Evolutionary conservation across 805 yeast species (phyloP), one percentile per base, ranked within the genome.

Genomic region (Candida suzukii): DNA sequence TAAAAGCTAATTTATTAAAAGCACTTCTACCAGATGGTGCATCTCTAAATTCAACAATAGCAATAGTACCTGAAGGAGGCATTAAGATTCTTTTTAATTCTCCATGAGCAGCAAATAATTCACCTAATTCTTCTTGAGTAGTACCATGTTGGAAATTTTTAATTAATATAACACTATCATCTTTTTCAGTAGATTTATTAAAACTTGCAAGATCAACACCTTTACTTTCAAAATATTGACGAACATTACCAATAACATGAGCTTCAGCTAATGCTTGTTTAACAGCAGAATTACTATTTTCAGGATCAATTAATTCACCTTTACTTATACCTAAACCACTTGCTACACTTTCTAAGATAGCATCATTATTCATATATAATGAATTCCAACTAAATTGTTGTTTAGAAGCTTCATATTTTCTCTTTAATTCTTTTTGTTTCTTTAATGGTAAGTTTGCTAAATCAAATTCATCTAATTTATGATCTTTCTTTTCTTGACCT

Each of bases 191-290:
- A 45, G 67, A 71, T 45, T 73, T 71, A 46, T 71, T 69, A 56
- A 93, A 91, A 28, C 78, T 73, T 2, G 82, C 70, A 45, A 93
- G 66, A 66, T 91, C 96, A 34, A 93, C 86, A 28, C 95, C 95
- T 56, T 82, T 82, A 20, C 68, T 63, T 59, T 88, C 95, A 61
- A 93, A 93, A 63, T 80, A 93, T 51, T 78, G 77, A 55, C 96
- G 76, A 12, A 93, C 95, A 60, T 83, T 93, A 35, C 90, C 93
- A 54, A 93, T 81, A 16, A 90, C 96, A 56, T 88, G 93, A 2
- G 97, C 95, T 66, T 93, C 99, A 0, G 99, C 98, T 47, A 93
- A 73, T 0, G 99, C 98, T 63, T 90, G 98, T 58, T 90, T 87
- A 13, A 93, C 98, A 1, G 96, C 97, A 40, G 95, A 83, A 45